Evolutionary conservation across 208 protist genomes (phyloP).

Genomic region (Leishmania aethiopica): DNA sequence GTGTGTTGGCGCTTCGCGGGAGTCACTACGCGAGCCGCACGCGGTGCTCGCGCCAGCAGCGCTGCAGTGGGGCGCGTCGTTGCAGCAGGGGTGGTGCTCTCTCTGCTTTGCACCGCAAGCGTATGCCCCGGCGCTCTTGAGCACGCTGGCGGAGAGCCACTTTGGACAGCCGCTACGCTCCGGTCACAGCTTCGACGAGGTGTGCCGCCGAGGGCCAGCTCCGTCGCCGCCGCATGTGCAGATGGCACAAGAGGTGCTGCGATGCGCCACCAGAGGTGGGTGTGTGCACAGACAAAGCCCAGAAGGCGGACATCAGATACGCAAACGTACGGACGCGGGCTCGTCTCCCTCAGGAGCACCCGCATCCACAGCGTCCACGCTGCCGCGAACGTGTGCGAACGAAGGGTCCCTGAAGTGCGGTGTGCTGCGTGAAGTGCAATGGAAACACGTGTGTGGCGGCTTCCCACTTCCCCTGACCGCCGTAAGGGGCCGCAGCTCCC

Average conservation of each 20-base stretch:
- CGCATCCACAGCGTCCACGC: not conserved
- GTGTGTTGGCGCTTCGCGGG: not conserved
- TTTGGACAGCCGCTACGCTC: conserved; percentile 18
- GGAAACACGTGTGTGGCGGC: conserved; percentile 28
- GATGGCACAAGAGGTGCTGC: conserved; percentile 18
- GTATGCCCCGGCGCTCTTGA: conserved; percentile 28
- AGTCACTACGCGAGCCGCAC: not conserved
- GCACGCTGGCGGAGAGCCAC: conserved; percentile 17
- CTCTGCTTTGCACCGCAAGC: conserved; percentile 33
- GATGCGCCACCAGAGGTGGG: not conserved
- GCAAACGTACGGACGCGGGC: not conserved
- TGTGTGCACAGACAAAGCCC: not conserved
- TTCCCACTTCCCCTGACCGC: conserved; percentile 31
- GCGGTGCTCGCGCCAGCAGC: not conserved
- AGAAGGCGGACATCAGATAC: not conserved
- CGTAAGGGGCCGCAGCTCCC: conserved; percentile 24
- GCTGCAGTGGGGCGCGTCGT: not conserved
- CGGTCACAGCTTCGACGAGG: conserved; percentile 42
- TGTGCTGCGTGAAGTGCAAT: not conserved
- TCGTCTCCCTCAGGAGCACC: not conserved
- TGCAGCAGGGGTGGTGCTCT: conserved; percentile 9
- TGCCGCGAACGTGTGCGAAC: not conserved
- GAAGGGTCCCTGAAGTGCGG: not conserved
- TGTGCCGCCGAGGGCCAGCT: conserved; percentile 26
- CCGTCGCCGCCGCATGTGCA: conserved; percentile 24